Base-by-base conservation (phyloP, 345 rosid genomes). In the Eucalyptus marginata region DNA sequence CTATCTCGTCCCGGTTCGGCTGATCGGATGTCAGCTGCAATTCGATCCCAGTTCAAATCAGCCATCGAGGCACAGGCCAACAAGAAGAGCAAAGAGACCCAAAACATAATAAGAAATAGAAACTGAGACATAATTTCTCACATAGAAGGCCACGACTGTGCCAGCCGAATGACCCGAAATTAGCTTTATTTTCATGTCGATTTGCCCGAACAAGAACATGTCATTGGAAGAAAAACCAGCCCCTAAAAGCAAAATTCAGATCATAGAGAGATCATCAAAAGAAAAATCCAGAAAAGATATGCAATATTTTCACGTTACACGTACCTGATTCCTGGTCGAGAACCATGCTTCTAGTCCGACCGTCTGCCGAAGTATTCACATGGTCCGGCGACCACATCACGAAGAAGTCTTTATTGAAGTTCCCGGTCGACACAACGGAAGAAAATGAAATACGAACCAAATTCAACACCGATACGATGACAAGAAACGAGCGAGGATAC, bases 161-260 rank as follows among this genome's bases (percentile, higher is more conserved):
- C 99, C 99, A 59, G 98, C 99, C 71, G 99, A 97, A 90, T 90
- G 79, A 12, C 98, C 97, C 7, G 96, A 93, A n/a, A 96, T 93
- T 56, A 97, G 93, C 91, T 97, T 97, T 52, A 97, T 97, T 88
- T 93, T 91, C 97, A 96, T 94, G 91, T 96, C 97, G 9, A 96
- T 90, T 89, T 89, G 88, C 11, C 99, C 97, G n/a, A 96, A 97
- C 88, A 97, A 91, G 93, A 94, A 95, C 94, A 90, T 95, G 51
- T 94, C 92, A 43, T 83, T 94, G n/a, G 99, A 96, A 86, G 93
- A 91, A 91, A 97, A 95, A 25, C 93, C 95, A 86, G 99, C 92
- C 71, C 99, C 99, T 97, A 86, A 27, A 86, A 36, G 86, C 68
- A 44, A 88, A 51, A 43, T 49, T 7, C 68, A 68, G 56, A 3